Conservation (phyloP, 2,329 filamentous ascomycete genomes). For the Neoscytalidium dimidiatum region DNA sequence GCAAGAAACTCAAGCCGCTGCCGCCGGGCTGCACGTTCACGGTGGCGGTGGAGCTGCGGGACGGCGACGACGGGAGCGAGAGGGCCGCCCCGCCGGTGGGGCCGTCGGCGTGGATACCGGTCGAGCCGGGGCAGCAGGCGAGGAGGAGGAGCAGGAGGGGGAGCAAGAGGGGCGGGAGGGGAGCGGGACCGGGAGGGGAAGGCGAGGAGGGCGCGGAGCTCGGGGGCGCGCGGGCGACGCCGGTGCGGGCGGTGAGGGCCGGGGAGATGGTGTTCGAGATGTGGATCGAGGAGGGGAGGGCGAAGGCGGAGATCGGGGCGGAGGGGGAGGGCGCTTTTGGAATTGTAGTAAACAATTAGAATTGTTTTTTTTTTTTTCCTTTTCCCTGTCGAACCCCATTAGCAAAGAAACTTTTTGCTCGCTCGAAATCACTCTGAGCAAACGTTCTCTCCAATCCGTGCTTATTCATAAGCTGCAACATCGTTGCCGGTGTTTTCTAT, state of each 20-base stretch:
- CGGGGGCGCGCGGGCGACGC: slow-evolving; percentile 58
- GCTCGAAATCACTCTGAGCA: too few species aligned
- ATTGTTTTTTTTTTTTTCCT: too few species aligned
- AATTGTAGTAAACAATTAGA: too few species aligned
- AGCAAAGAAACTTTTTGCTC: too few species aligned
- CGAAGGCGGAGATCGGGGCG: slow-evolving; percentile 44
- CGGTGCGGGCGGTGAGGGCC: slow-evolving; percentile 63
- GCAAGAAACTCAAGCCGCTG: slow-evolving; percentile 57
- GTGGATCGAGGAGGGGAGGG: slow-evolving; percentile 67
- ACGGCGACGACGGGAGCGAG: too few species aligned
- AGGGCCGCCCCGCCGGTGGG: slow-evolving; percentile 49
- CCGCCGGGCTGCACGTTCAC: slow-evolving; percentile 72
- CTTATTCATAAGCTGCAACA: too few species aligned
- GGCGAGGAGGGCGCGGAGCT: slow-evolving; percentile 38
- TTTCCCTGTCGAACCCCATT: too few species aligned
- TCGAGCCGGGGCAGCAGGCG: background rate
- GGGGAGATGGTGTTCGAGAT: slow-evolving; percentile 68
- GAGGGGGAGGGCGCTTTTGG: background rate
- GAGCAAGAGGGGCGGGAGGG: slow-evolving; percentile 20
- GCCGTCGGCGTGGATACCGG: slow-evolving; percentile 45
- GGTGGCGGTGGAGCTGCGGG: slow-evolving; percentile 71
- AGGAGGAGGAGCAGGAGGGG: slow-evolving; percentile 15
- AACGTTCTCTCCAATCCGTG: too few species aligned
- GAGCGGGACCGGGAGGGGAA: slow-evolving; percentile 25
- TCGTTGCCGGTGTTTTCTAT: too few species aligned